Base-by-base conservation (phyloP, 2,329 filamentous ascomycete genomes). In the Ampelomyces quisqualis region DNA sequence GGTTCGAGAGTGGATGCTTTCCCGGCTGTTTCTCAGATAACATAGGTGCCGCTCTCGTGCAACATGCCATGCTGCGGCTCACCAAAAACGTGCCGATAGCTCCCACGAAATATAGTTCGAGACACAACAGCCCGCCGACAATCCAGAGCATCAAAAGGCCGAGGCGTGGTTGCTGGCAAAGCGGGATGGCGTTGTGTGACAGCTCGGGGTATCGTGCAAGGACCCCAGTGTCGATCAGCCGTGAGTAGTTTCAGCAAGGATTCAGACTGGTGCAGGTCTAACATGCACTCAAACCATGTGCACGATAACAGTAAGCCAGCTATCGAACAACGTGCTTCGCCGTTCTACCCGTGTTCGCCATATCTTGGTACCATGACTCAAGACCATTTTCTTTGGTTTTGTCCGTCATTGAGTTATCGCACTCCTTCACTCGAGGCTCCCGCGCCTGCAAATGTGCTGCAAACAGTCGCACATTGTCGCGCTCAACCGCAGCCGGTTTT, bases 221-320 rank as follows among this genome's bases (percentile, higher is more conserved):
- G 30, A 40, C 43, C 45, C 51, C 49, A 45, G 48, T 40, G 39
- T 40, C 48, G 47, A 53, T 51, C 47, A 38, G 52, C 43, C 50
- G 45, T 48, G 48, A 26, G 26, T 43, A 45, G 51, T 55, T 55
- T 47, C 35, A 53, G 30, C 49, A 51, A 51, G 29, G 27, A 21
- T n/a, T 26, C 14, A 34, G 40, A 34, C 49, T 48, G 48, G 11
- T n/a, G n/a, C n/a, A n/a, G n/a, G n/a, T n/a, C n/a, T n/a, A n/a
- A n/a, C n/a, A n/a, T n/a, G n/a, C n/a, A n/a, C n/a, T n/a, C n/a
- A n/a, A n/a, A n/a, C n/a, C n/a, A n/a, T n/a, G n/a, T n/a, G n/a
- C n/a, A n/a, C n/a, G n/a, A 35, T n/a, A 22, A 35, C 33, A 23
- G 27, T 32, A 18, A 21, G 13, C 21, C 15, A 4, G 8, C 17